Conservation (phyloP, 306 rosid species). For the Lathyrus tuberosus region DNA sequence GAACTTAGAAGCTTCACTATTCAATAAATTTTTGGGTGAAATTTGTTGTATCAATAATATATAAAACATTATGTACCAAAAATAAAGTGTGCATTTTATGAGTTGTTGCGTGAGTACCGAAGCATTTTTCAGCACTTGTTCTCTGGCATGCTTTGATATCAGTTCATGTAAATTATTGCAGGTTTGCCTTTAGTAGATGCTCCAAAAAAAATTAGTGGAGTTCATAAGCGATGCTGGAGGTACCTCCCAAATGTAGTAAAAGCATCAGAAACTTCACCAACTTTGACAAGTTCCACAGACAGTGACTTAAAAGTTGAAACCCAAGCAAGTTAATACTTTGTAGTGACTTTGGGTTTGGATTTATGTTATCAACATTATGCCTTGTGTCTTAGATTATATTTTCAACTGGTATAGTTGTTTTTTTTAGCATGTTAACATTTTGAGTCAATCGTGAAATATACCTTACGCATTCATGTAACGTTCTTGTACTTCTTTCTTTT, state of each 20-base stretch:
- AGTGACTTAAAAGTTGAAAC: conserved; percentile 53
- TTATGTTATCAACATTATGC: conserved; percentile 26
- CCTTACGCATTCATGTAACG: conserved; percentile 36
- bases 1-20: neutral
- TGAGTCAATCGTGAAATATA: conserved; percentile 16
- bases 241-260: conserved; percentile 59
- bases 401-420: conserved; percentile 33
- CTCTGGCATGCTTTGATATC: conserved; percentile 32
- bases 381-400: conserved; percentile 30
- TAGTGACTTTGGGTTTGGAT: conserved; percentile 24
- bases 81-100: conserved; percentile 5
- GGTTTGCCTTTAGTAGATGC: conserved; percentile 70
- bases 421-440: conserved; percentile 35
- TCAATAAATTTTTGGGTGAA: neutral
- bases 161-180: conserved; percentile 46
- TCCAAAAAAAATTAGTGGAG: conserved; percentile 94
- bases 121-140: conserved; percentile 12
- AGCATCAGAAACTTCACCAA: conserved; percentile 46
- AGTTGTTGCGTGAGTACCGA: conserved; percentile 11
- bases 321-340: conserved; percentile 55
- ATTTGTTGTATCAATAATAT: neutral
- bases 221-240: conserved; percentile 98
- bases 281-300: conserved; percentile 48
- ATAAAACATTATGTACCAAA: conserved; percentile 9
- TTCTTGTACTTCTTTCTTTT: conserved; percentile 36